Conservation (phyloP, 2,329 filamentous ascomycete species). For the Claviceps quebecensis region DNA sequence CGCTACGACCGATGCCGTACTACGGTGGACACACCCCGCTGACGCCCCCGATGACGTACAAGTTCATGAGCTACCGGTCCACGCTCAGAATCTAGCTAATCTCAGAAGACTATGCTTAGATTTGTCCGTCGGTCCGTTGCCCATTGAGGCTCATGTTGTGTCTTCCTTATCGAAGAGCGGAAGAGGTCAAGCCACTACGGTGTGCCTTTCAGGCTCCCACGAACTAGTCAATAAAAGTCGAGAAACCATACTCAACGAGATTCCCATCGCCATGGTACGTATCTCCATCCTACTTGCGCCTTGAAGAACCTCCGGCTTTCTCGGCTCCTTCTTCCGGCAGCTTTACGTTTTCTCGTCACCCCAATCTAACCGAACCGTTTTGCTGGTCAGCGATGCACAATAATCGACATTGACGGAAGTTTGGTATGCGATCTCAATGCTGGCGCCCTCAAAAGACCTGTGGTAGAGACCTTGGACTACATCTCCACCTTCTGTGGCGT, state of each 20-base stretch:
- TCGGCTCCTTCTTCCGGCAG: background rate
- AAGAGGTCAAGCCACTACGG: conserved; percentile 64
- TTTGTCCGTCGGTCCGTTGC: conserved; percentile 54
- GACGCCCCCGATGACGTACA: conserved; percentile 73
- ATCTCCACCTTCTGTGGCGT: conserved; percentile 82
- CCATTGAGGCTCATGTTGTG: conserved; percentile 72
- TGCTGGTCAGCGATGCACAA: conserved; percentile 56
- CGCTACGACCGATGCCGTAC: conserved; percentile 72
- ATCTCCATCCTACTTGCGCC: background rate
- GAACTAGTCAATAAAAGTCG: conserved; percentile 83
- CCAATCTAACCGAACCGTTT: background rate
- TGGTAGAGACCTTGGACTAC: conserved; percentile 74
- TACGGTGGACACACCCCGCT: conserved; percentile 87
- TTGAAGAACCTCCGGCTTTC: background rate
- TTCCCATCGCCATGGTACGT: conserved; percentile 80
- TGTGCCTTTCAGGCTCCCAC: conserved; percentile 77
- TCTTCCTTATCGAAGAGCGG: conserved; percentile 64
- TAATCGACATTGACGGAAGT: conserved; percentile 83
- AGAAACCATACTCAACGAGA: conserved; percentile 80
- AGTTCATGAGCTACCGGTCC: conserved; percentile 81
- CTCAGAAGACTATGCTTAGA: conserved; percentile 70
- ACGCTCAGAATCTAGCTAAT: conserved; percentile 71
- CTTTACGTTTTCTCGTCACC: background rate
- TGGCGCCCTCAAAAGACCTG: conserved; percentile 57
- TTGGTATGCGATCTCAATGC: conserved; percentile 63